Evolutionary conservation across 192 early-diverging fungal species (phyloP).

Genomic region (Piromyces finnis): DNA sequence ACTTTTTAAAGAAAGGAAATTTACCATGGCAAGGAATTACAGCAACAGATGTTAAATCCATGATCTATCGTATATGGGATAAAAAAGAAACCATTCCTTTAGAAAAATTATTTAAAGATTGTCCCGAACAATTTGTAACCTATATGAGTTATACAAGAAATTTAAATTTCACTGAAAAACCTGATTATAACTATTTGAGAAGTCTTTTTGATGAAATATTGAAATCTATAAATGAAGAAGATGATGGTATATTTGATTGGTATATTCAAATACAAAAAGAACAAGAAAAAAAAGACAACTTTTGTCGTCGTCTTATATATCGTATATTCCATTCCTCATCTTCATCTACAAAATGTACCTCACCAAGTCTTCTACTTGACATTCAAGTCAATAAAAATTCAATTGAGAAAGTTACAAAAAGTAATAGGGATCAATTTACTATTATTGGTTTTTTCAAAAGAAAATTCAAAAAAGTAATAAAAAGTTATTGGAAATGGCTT

Average conservation of each 20-base stretch:
- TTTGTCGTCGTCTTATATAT: background rate
- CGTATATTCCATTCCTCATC: background rate
- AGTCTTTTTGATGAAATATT: background rate
- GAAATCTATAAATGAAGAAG: background rate
- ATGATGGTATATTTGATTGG: background rate
- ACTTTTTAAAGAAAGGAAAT: background rate
- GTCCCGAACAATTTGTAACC: background rate
- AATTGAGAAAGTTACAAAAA: background rate
- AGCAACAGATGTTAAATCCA: background rate
- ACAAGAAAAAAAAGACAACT: background rate
- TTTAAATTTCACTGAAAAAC: background rate
- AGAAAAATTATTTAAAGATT: background rate
- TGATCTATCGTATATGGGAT: background rate
- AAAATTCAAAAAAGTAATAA: background rate
- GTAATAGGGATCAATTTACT: background rate
- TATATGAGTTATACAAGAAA: background rate
- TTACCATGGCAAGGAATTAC: background rate
- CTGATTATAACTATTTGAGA: background rate
- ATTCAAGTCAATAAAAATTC: background rate
- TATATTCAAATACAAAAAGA: background rate
- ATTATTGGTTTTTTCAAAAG: background rate
- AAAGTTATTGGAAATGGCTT: background rate
- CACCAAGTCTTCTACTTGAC: background rate
- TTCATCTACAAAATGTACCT: background rate
- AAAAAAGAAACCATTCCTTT: background rate